Evolutionary conservation across 2,329 filamentous ascomycete genomes (phyloP).

Genomic region (Karstenula rhodostoma): DNA sequence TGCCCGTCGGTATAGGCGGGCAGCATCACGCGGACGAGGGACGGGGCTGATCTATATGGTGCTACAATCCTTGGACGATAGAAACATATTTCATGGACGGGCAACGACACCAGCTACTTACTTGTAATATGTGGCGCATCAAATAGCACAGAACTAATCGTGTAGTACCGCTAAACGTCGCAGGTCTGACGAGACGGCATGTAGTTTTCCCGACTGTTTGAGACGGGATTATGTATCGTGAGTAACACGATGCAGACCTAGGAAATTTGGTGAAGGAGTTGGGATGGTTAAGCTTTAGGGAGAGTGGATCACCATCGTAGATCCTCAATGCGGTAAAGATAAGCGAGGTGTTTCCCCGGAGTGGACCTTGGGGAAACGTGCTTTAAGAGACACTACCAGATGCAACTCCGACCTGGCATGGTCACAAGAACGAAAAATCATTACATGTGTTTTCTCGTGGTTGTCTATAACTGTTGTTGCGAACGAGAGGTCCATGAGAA

Average conservation of each 20-base stretch:
- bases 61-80: neutral
- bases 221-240: neutral
- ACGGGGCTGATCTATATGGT: neutral
- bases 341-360: slow-evolving; percentile 8
- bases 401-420: neutral
- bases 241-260: neutral
- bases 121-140: neutral
- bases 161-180: neutral
- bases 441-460: neutral
- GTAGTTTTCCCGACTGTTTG: neutral
- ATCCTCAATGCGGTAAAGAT: slow-evolving; percentile 6
- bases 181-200: neutral
- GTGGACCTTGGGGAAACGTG: neutral
- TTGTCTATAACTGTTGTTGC: neutral
- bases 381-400: neutral
- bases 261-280: neutral
- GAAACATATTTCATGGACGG: neutral
- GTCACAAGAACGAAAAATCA: neutral
- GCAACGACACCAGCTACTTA: neutral
- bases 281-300: neutral
- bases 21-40: neutral
- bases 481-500: neutral
- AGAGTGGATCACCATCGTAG: slow-evolving; percentile 7
- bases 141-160: neutral
- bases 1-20: neutral